A percentile compares a stretch with the other conserved stretches of the same genome.
Evolutionary conservation across 306 rosid genomes (phyloP).

Genomic region (Datisca glomerata): DNA sequence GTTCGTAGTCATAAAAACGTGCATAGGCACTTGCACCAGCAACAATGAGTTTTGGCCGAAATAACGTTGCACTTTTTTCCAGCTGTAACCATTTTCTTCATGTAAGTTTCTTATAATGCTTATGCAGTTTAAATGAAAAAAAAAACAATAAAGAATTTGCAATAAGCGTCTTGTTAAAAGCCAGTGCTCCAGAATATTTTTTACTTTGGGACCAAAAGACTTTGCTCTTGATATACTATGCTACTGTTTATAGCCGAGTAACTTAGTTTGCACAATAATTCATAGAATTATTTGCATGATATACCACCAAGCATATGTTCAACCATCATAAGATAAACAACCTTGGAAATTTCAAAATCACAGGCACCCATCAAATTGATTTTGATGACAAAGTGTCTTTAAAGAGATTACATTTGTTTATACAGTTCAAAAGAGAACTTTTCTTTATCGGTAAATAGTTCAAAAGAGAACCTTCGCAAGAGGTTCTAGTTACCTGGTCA

Average conservation of each 20-base stretch:
- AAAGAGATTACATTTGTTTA: background rate
- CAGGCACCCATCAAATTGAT: background rate
- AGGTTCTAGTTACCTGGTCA: constrained; percentile 52
- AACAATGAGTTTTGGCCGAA: constrained; percentile 35
- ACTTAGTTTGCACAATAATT: too few relatives aligned
- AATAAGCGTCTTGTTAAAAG: too few relatives aligned
- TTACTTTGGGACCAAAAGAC: too few relatives aligned
- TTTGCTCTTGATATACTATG: too few relatives aligned
- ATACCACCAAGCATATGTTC: too few relatives aligned
- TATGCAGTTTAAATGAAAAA: constrained; percentile 2
- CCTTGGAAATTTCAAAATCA: background rate
- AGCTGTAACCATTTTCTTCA: constrained; percentile 13
- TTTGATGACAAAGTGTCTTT: too few relatives aligned
- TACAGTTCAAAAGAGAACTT: background rate
- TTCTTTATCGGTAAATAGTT: background rate
- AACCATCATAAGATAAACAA: background rate
- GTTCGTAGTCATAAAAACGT: constrained; percentile 31
- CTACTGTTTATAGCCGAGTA: too few relatives aligned
- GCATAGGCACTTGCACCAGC: constrained; percentile 50
- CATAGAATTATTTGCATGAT: too few relatives aligned
- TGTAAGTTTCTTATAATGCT: background rate
- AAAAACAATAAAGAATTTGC: background rate
- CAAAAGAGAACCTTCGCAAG: constrained; percentile 1
- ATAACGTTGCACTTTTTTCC: constrained; percentile 33
- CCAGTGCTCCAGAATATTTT: too few relatives aligned